Percentiles rank a stretch among this genome's conserved stretches.
Evolutionary conservation across 768 basidiomycete species (phyloP).

Genomic region (Epithele typhae): DNA sequence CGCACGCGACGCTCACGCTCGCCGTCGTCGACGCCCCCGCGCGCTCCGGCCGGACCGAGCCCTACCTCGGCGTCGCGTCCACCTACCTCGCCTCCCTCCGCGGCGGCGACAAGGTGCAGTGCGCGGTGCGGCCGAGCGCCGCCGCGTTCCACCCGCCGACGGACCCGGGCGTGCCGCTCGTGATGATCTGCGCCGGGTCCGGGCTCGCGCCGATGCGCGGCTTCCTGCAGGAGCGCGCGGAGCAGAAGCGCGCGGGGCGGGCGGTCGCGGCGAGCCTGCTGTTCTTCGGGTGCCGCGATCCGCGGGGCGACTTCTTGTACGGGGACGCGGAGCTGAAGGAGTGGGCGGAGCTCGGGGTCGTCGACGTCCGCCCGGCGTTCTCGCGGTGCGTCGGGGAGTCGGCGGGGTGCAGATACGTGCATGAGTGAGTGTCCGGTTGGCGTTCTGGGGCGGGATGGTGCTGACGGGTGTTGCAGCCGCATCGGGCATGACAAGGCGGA

Average conservation of each 20-base stretch:
- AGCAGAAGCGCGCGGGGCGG: constrained; percentile 39
- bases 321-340: constrained; percentile 32
- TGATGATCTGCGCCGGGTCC: constrained; percentile 45
- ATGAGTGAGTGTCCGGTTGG: constrained; percentile 8
- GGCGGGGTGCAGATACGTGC: constrained; percentile 15
- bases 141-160: constrained; percentile 39
- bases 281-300: constrained; percentile 42
- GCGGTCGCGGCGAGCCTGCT: constrained; percentile 35
- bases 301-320: constrained; percentile 37
- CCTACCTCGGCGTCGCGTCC: constrained; percentile 42
- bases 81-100: constrained; percentile 37
- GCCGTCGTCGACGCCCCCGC: constrained; percentile 38
- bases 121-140: constrained; percentile 35
- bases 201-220: constrained; percentile 48
- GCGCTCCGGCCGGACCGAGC: constrained; percentile 26
- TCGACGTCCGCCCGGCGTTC: constrained; percentile 40
- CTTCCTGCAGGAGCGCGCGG: constrained; percentile 46
- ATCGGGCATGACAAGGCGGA: constrained; percentile 34
- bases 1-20: constrained; percentile 38
- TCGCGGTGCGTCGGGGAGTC: constrained; percentile 15
- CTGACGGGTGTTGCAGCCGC: constrained; percentile 26
- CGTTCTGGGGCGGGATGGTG: not conserved
- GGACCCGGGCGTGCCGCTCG: constrained; percentile 34
- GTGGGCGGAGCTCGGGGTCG: constrained; percentile 36
- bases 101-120: constrained; percentile 35